Base-by-base conservation (phyloP, 2,329 filamentous ascomycete species). In the Alternaria burnsii region DNA sequence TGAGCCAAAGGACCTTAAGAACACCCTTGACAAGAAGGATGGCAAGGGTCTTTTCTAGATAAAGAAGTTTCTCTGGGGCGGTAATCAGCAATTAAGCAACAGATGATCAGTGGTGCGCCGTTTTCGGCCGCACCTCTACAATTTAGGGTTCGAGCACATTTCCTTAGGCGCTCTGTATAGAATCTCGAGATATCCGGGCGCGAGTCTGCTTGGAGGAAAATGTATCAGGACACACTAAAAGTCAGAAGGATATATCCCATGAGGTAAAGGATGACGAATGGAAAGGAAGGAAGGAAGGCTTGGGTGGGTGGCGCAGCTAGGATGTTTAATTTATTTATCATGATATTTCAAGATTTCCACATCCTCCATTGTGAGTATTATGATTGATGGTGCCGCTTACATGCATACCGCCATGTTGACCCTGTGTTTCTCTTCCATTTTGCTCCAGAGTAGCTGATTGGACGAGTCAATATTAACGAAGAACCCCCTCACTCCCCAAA, bases 1-100 rank as follows among this genome's bases (percentile, higher is more conserved):
- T 12, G 70, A 71, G 57, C 69, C 70, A 28, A 72, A 72, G 52
- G 69, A 72, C 34, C 36, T 72, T n/a, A 71, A 71, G 53, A 68
- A 68, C 26, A 71, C 67, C 0, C 59, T 71, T 3, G 55, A 41
- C 16, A 63, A 69, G 55, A 52, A 50, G 22, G 68, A 71, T 52
- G 67, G 65, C 32, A 71, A 68, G 50, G 67, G 66, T 42, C 47
- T 67, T 41, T 70, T 71, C 55, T 70, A 52, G 26, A 52, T 36
- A 38, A 51, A 18, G n/a, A 34, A 44, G 12, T 12, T 42, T 8
- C 22, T 42, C 40, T 42, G 18, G 38, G 38, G 5, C 18, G 18
- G 38, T 12, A 41, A 22, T 22, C 43, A 42, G 20, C 40, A 42
- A 42, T 4, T 8, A 28, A 46, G 14, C 16, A 44, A 26, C 42